Conservation (phyloP, 2,329 filamentous ascomycete species). For the Cladosporium phlei region DNA sequence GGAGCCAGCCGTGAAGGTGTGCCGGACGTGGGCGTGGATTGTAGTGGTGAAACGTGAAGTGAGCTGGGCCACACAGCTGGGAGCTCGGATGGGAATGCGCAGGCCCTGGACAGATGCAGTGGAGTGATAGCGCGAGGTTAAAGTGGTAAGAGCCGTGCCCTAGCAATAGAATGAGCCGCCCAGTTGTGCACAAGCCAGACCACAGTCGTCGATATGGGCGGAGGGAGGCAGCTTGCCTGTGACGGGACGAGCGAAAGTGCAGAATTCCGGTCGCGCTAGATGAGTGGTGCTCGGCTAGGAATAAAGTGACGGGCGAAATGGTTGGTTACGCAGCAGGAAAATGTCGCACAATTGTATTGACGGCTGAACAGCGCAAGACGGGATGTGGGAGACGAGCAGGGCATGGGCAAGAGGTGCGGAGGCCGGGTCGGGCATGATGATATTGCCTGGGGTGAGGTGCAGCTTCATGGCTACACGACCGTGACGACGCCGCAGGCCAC, state of each 20-base stretch:
- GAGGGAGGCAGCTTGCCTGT: background rate
- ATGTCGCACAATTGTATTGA: conserved; percentile 29
- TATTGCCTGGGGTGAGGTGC: conserved; percentile 7
- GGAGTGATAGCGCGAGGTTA: background rate
- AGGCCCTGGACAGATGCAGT: background rate
- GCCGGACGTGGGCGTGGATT: conserved; percentile 15
- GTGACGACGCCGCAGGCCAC: conserved; percentile 6
- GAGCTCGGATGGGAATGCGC: background rate
- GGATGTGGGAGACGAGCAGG: conserved; percentile 15
- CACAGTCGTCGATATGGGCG: background rate
- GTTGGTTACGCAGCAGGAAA: conserved; percentile 29
- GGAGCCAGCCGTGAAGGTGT: conserved; percentile 13
- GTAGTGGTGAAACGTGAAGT: conserved; percentile 12
- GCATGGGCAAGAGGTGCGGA: conserved; percentile 17
- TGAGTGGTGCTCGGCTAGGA: conserved; percentile 19
- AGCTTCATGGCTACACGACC: conserved; percentile 8
- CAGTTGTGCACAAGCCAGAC: background rate
- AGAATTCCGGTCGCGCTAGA: conserved; percentile 3
- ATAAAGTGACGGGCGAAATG: conserved; percentile 21
- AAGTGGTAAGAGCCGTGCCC: background rate
- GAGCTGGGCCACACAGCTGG: conserved; percentile 9
- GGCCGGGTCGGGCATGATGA: conserved; percentile 16
- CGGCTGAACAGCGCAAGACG: conserved; percentile 16
- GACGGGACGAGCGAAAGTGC: background rate
- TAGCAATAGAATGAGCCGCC: conserved; percentile 5